Conservation (phyloP, 441 rosid species). For the Populus hybrid region DNA sequence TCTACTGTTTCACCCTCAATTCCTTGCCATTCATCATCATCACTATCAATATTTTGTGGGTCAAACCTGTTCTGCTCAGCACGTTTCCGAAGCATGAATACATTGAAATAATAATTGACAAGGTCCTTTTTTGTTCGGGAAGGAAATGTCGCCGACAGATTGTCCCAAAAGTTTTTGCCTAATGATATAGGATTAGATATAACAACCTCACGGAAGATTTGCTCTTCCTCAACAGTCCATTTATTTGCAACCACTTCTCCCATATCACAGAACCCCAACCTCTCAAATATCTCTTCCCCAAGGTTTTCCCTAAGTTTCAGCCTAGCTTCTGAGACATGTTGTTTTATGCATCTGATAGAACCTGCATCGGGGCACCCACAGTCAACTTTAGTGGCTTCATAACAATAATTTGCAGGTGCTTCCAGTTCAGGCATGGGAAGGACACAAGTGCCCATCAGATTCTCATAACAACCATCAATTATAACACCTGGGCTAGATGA, state of each 20-base stretch:
- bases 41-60: conserved; percentile 49
- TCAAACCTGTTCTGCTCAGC: conserved; percentile 45
- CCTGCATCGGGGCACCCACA: conserved; percentile 40
- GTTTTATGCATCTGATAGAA: conserved; percentile 40
- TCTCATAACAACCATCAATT: conserved; percentile 26
- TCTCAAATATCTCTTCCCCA: conserved; percentile 39
- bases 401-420: conserved; percentile 17
- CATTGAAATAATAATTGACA: conserved; percentile 51
- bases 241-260: conserved; percentile 47
- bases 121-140: conserved; percentile 37
- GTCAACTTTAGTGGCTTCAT: conserved; percentile 22
- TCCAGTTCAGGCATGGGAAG: conserved; percentile 34
- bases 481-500: conserved; percentile 7
- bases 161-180: conserved; percentile 45
- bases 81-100: conserved; percentile 42
- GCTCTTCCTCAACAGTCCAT: conserved; percentile 47
- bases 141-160: conserved; percentile 35
- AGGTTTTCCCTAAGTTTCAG: conserved; percentile 34
- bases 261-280: conserved; percentile 44
- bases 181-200: conserved; percentile 35
- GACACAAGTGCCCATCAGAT: conserved; percentile 36
- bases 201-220: conserved; percentile 32
- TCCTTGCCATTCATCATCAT: conserved; percentile 58
- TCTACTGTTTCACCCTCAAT: conserved; percentile 43
- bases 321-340: conserved; percentile 41